Evolutionary conservation across 192 early-diverging fungal genomes (phyloP).

Genomic region (Coemansia sp.): DNA sequence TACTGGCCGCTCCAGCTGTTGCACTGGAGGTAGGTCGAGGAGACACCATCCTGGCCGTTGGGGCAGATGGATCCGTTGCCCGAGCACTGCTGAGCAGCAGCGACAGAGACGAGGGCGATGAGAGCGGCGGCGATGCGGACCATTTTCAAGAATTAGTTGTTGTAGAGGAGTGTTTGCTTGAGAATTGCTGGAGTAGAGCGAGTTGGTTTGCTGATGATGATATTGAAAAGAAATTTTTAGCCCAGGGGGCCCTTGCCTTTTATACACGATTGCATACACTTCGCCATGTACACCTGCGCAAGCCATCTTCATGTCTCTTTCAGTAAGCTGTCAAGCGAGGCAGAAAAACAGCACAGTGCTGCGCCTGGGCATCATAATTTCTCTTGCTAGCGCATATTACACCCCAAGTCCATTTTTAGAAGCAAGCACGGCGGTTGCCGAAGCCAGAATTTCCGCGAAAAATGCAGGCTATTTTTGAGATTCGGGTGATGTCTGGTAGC

Average conservation of each 20-base stretch:
- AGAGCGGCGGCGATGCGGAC: constrained; percentile 30
- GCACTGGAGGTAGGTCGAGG: constrained; percentile 52
- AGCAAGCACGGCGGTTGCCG: not conserved
- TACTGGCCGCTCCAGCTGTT: constrained; percentile 36
- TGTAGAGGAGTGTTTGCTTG: not conserved
- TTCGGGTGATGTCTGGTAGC: not conserved
- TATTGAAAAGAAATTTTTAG: not conserved
- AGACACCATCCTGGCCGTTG: constrained; percentile 45
- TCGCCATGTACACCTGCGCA: not conserved
- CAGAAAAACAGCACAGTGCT: not conserved
- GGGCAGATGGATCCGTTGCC: constrained; percentile 51
- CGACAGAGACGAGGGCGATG: constrained; percentile 20
- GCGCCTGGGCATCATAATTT: not conserved
- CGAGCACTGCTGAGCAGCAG: constrained; percentile 35
- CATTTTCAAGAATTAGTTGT: constrained; percentile 17
- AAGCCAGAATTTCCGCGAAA: not conserved
- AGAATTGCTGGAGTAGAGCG: not conserved
- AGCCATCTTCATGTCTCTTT: not conserved
- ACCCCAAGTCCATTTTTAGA: not conserved
- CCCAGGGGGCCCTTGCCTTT: not conserved
- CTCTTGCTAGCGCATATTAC: not conserved
- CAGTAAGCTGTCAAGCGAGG: not conserved
- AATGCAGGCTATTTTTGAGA: not conserved
- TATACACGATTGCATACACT: not conserved
- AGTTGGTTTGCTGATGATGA: not conserved